Base-by-base conservation (phyloP, 768 basidiomycete genomes). In the Pisolithus microcarpus region DNA sequence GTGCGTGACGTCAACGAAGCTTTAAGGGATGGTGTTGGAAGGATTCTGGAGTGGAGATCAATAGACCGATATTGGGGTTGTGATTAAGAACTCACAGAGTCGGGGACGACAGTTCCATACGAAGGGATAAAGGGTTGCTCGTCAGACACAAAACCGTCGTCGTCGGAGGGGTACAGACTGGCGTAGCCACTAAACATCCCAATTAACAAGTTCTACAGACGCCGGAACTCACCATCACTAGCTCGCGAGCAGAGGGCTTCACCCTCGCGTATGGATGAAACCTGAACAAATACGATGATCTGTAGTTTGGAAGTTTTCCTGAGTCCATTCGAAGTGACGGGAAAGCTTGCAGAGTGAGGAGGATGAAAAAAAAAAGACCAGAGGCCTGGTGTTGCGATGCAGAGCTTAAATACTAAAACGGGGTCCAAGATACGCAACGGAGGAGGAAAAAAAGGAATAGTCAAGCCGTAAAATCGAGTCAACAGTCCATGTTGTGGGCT, bases 201-300 rank as follows among this genome's bases (percentile, higher is more conserved):
- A 13, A n/a, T 9, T 8, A 7, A 28, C 21, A 16, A n/a, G 16
- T 16, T 28, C 16, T 30, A 37, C 16, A 24, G 18, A 30, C 16
- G 18, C 2, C 15, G n/a, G 7, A 19, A 50, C 43, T 11, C 30
- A 50, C 43, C 37, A 50, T 50, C 19, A 51, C 21, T 5, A 39
- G 46, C 37, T 56, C 55, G 18, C 43, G 55, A 7, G 45, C 39
- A 26, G 48, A 46, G 1, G 24, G 52, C n/a, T 43, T 39, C 5
- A 50, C 48, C 15, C 55, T 52, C 16, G 53, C 46, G 38, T 56
- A 54, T 5, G 55, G 55, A 18, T 56, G 53, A 28, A 44, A 56
- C 9, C 55, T 42, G 4, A 54, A 40, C 37, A 56, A 36, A 23
- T 56, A 37, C 5, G 53, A 56, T 1, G 49, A 44, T 11, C 53